Evolutionary conservation across 225 moss, liverwort and hornwort genomes (phyloP).

Genomic region (Thuidium tamariscinum): DNA sequence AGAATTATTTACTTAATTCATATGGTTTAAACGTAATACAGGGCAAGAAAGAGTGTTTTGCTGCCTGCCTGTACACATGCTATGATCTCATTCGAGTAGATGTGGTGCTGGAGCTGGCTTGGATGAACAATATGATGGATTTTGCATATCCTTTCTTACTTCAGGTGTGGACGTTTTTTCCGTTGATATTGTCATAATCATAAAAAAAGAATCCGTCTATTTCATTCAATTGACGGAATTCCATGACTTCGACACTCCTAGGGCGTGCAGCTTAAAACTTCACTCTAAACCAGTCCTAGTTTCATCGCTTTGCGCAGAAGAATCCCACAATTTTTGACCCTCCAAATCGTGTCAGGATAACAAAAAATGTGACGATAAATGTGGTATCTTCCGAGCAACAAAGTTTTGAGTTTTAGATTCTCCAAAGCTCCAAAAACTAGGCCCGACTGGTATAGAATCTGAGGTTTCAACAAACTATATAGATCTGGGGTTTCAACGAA

Average conservation of each 20-base stretch:
- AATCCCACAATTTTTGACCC: background rate
- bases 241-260: background rate
- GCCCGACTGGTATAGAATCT: background rate
- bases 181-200: background rate
- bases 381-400: background rate
- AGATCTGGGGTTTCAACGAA: background rate
- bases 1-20: background rate
- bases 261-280: background rate
- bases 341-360: background rate
- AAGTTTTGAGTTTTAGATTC: too few relatives aligned
- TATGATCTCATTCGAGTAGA: constrained; percentile 94
- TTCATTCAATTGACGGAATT: background rate
- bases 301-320: background rate
- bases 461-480: background rate
- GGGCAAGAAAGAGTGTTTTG: constrained; percentile 93
- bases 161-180: constrained; percentile 27
- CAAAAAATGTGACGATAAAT: too few relatives aligned
- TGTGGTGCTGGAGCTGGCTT: constrained; percentile 78
- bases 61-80: constrained; percentile 76
- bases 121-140: constrained; percentile 83
- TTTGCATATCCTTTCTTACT: constrained; percentile 76
- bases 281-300: background rate
- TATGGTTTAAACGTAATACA: constrained; percentile 11
- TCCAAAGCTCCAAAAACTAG: background rate
- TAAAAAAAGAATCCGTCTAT: background rate